Base-by-base conservation (phyloP, 306 rosid species). In the Trichosanthes cucumerina region DNA sequence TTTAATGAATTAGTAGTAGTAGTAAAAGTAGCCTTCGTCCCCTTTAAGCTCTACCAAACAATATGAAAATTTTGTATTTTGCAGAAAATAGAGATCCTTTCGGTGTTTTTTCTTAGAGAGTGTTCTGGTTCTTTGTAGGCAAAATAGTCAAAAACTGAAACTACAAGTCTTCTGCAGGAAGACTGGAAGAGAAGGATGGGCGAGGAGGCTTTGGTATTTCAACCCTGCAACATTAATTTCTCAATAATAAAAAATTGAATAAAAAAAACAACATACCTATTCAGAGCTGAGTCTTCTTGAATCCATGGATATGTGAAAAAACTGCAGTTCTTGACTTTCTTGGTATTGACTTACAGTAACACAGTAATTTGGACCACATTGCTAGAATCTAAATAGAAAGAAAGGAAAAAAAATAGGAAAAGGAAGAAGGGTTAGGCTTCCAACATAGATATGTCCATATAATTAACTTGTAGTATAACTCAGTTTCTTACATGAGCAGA, bases 311-410 rank as follows among this genome's bases (percentile, higher is more conserved):
- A 24, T 21, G 16, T 21, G 34, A 69, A 54, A 69, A 69, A 43
- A 69, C 54, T 41, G 75, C 54, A 41, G 52, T 43, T 66, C 31
- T 66, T 8, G 50, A 38, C 74, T 66, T n/a, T 11, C 38, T 70
- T 43, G 50, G 38, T 70, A 43, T 43, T 7, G 36, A 44, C 34
- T 43, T 21, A 71, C 57, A 24, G 77, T 13, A 26, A 71, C 41
- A 16, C 58, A 23, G 23, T 71, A 71, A 71, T 46, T 71, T 26
- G 77, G 50, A 21, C 77, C 77, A 71, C 76, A 70, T 43, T 23
- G 19, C 54, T 23, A 70, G 76, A 33, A 70, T 43, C 76, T 70
- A 26, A 69, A 18, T 2, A 38, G 24, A 68, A 68, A 11, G 43
- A 23, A 39, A 44, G 49, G 10, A 44, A 28, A 28, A 28, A 28